Conservation (phyloP, 148 eudicot genomes). For the Amaranthus hypochondriacus region DNA sequence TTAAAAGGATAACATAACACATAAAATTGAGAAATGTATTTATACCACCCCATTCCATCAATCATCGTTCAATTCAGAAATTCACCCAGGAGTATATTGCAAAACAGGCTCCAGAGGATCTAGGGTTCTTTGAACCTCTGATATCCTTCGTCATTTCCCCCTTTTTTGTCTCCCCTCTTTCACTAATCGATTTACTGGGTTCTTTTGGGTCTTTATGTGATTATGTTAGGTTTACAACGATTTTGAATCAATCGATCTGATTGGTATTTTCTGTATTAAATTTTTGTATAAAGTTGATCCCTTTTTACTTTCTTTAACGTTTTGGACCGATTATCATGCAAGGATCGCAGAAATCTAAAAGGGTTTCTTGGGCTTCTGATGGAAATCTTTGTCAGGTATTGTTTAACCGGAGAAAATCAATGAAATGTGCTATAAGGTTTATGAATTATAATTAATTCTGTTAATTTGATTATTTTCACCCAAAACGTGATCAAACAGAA, state of each 20-base stretch:
- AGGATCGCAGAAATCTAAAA: conserved; percentile 64
- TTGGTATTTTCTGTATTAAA: background rate
- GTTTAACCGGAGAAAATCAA: conserved; percentile 7
- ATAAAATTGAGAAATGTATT: too few relatives aligned
- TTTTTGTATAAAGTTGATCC: background rate
- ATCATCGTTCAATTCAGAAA: too few relatives aligned
- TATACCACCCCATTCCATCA: too few relatives aligned
- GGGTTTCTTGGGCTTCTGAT: conserved; percentile 71
- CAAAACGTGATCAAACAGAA: background rate
- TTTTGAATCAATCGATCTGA: conserved; percentile 19
- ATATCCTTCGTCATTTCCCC: background rate
- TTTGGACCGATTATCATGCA: conserved; percentile 44
- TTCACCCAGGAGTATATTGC: background rate
- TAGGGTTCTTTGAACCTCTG: conserved; percentile 33
- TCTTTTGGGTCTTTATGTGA: background rate
- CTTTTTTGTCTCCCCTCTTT: conserved; percentile 3
- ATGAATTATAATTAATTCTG: background rate
- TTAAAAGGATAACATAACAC: too few relatives aligned
- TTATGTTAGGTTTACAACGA: conserved; percentile 3
- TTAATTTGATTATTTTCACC: background rate
- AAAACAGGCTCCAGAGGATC: conserved; percentile 26
- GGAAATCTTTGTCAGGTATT: conserved; percentile 77
- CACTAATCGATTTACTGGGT: background rate
- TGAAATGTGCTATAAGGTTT: background rate
- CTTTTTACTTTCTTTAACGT: background rate